Evolutionary conservation across 129 eudicot genomes (phyloP).

Genomic region (Artemisia tridentata): DNA sequence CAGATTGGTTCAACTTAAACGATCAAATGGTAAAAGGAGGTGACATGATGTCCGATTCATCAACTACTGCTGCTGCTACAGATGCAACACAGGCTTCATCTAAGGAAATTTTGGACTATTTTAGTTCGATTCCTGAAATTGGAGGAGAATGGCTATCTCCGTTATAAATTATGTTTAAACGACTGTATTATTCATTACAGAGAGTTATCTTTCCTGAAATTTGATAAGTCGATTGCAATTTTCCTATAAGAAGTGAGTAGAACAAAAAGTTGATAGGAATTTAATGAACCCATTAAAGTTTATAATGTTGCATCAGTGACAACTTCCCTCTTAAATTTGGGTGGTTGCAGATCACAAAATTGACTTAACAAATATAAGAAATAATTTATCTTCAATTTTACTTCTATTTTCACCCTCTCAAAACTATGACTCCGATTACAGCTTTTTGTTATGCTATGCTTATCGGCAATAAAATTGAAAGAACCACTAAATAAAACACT

Average conservation of each 20-base stretch:
- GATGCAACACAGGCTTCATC: slow-evolving; percentile 20
- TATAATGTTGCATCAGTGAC: too few species aligned
- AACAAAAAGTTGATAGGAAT: background rate
- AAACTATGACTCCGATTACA: too few species aligned
- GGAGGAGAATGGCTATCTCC: slow-evolving; percentile 40
- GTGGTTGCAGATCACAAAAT: too few species aligned
- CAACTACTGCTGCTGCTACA: slow-evolving; percentile 8
- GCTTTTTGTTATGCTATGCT: too few species aligned
- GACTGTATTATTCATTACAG: background rate
- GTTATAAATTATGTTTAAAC: background rate
- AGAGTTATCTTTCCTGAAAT: too few species aligned
- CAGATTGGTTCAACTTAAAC: background rate
- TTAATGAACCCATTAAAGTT: slow-evolving; percentile 1
- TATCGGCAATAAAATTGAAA: too few species aligned
- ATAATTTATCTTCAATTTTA: too few species aligned
- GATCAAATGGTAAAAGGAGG: slow-evolving; percentile 16
- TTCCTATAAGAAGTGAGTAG: background rate
- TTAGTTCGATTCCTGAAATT: slow-evolving; percentile 29
- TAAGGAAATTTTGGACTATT: slow-evolving; percentile 29
- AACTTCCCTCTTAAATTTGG: too few species aligned
- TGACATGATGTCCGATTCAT: slow-evolving; percentile 20
- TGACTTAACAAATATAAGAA: too few species aligned
- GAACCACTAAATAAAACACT: too few species aligned
- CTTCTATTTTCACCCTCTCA: too few species aligned
- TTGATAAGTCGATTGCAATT: too few species aligned